These are phyloP conservation scores for Cyclospora cayetanensis DNA, from an alignment of 169 alveolate species.

Conservation along the genomic window DNA sequence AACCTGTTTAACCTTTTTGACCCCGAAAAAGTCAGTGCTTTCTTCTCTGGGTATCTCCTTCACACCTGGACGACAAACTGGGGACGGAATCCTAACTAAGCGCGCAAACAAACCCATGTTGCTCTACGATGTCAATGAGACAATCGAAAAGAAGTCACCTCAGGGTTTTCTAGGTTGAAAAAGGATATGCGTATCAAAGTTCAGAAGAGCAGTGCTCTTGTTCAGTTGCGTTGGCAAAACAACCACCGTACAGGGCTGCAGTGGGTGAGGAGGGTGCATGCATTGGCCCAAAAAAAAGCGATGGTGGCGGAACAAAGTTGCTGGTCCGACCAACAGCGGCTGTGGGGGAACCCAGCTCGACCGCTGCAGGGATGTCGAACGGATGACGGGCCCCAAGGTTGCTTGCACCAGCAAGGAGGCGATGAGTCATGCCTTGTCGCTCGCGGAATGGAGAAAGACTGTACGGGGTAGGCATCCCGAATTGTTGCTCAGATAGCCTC, in stretches of 20 bases:
- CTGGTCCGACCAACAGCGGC: slow-evolving; percentile 11
- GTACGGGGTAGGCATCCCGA: neutral
- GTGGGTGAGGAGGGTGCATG: slow-evolving; percentile 3
- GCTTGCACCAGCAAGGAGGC: neutral
- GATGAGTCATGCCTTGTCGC: neutral
- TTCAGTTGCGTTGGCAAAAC: neutral
- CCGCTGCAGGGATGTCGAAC: neutral
- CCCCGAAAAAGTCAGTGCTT: no score
- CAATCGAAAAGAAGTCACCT: no score
- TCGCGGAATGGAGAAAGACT: neutral
- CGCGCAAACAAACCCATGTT: no score
- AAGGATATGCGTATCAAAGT: no score
- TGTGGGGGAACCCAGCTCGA: neutral
- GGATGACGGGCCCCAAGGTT: neutral
- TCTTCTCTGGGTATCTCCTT: no score
- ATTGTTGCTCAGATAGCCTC: neutral
- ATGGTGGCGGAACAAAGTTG: neutral
- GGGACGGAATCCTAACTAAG: no score
- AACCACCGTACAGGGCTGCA: neutral
- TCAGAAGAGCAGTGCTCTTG: neutral
- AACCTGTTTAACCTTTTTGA: no score
- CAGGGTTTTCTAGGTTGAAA: no score
- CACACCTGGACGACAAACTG: no score
- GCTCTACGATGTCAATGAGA: no score
- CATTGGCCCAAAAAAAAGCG: neutral